Percentiles rank a stretch among this genome's conserved stretches.
These are phyloP conservation scores for Ophiocordyceps camponoti-leonardi DNA, from an alignment of 2,329 filamentous ascomycete species.

Conservation along the genomic window DNA sequence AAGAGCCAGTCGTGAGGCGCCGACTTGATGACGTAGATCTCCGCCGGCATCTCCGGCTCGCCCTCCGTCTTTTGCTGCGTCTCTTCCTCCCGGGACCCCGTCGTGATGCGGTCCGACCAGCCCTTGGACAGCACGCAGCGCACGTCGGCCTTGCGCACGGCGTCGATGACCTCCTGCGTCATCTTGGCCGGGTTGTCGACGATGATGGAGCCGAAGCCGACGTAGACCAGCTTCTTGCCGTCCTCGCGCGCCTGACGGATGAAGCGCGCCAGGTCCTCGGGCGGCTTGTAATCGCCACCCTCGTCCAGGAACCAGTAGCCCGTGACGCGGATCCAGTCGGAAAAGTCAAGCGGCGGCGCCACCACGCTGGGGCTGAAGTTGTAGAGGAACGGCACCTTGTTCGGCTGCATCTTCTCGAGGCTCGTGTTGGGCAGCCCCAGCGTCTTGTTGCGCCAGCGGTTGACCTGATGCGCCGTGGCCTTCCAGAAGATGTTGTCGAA, in stretches of 20 bases:
- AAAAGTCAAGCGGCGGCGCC: conserved; percentile 85
- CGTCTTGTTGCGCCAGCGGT: conserved; percentile 73
- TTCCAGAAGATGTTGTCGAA: conserved; percentile 98
- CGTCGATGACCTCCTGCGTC: conserved; percentile 84
- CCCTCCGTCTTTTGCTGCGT: conserved; percentile 32
- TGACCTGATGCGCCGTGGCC: conserved; percentile 77
- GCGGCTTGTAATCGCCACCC: conserved; percentile 50
- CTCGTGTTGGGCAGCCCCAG: conserved; percentile 66
- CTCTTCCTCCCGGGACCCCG: conserved; percentile 21
- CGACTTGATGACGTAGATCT: conserved; percentile 76
- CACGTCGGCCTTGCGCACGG: conserved; percentile 79
- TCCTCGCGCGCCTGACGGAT: conserved; percentile 70
- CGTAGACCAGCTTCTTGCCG: conserved; percentile 83
- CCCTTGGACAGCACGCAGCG: conserved; percentile 91
- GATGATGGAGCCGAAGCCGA: conserved; percentile 92
- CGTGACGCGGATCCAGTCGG: conserved; percentile 92
- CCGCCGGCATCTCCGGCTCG: conserved; percentile 51
- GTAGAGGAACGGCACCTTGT: conserved; percentile 96
- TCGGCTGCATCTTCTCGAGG: conserved; percentile 81
- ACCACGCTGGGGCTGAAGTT: conserved; percentile 93
- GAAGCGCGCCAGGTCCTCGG: conserved; percentile 59
- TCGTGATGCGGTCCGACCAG: conserved; percentile 69
- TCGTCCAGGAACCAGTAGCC: conserved; percentile 98
- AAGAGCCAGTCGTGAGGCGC: conserved; percentile 97
- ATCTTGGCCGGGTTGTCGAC: conserved; percentile 77